phyloP scores from a whole-genome alignment of 2,329 filamentous ascomycete species.

The Pseudogymnoascus sp. region DNA sequence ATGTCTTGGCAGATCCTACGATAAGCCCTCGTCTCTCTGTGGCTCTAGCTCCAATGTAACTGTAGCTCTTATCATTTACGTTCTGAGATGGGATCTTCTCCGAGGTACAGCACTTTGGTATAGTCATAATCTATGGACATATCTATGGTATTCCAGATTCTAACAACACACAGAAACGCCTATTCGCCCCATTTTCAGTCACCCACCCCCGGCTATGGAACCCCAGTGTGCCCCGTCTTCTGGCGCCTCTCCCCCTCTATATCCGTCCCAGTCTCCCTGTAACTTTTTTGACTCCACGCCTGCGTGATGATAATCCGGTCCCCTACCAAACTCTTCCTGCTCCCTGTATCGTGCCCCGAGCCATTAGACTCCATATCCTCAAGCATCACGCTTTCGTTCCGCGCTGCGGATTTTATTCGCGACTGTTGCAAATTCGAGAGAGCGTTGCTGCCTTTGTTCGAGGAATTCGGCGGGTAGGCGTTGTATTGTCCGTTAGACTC shows the following conservation, averaged over 20 bases:
- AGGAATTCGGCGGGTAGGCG: background rate
- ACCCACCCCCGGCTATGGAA: background rate
- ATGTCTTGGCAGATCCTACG: background rate
- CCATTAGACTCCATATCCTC: slow-evolving; percentile 13
- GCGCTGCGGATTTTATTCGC: slow-evolving; percentile 11
- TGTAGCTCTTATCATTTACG: background rate
- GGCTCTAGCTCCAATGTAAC: background rate
- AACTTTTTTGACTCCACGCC: background rate
- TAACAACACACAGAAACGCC: background rate
- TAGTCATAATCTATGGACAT: background rate
- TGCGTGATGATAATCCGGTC: slow-evolving; percentile 2
- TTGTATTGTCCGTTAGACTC: slow-evolving; percentile 1
- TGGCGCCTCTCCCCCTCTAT: background rate
- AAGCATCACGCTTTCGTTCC: slow-evolving; percentile 13
- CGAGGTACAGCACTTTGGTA: background rate
- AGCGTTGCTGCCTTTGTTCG: background rate
- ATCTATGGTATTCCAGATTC: background rate
- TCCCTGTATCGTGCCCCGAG: background rate
- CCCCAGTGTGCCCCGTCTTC: background rate
- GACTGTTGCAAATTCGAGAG: background rate
- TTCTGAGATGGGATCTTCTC: background rate
- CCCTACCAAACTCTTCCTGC: slow-evolving; percentile 12
- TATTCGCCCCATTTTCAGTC: background rate
- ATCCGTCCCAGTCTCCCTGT: background rate
- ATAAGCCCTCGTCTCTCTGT: background rate